Conservation (phyloP, 176 grass and related monocot genomes). For the Lolium multiflorum region DNA sequence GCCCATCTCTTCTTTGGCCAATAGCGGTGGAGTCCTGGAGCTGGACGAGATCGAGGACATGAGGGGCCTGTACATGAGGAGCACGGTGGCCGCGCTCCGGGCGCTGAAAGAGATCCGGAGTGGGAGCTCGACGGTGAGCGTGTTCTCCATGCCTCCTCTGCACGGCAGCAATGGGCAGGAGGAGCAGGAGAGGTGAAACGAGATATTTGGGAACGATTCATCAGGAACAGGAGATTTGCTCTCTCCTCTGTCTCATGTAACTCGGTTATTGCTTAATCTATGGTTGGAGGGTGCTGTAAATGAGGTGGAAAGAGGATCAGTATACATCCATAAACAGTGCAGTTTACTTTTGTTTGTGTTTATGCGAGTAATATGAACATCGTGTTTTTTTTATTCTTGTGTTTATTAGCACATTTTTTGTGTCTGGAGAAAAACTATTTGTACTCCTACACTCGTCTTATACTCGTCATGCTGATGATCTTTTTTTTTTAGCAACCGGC, state of each 20-base stretch:
- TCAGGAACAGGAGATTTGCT: conserved; percentile 13
- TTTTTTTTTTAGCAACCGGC: too few species aligned
- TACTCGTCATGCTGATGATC: background rate
- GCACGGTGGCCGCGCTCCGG: conserved; percentile 72
- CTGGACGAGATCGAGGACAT: conserved; percentile 85
- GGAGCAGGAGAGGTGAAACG: conserved; percentile 59
- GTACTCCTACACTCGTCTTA: background rate
- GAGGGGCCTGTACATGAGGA: conserved; percentile 91
- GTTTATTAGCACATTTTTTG: background rate
- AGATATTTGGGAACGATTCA: conserved; percentile 44
- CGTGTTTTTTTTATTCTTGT: background rate
- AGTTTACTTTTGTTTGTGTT: background rate
- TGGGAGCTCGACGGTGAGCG: conserved; percentile 73
- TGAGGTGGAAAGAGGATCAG: background rate
- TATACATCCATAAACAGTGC: background rate
- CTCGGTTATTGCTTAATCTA: background rate
- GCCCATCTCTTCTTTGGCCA: conserved; percentile 53
- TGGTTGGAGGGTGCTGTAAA: conserved; percentile 20
- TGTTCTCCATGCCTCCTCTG: conserved; percentile 79
- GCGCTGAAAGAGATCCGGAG: conserved; percentile 87
- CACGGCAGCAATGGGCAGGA: conserved; percentile 58
- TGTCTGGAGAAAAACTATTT: background rate
- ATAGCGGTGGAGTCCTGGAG: conserved; percentile 46
- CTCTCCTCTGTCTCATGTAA: background rate
- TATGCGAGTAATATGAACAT: background rate